Base-by-base conservation (phyloP, 257 asterid genomes). In the Nicotiana undulata region DNA sequence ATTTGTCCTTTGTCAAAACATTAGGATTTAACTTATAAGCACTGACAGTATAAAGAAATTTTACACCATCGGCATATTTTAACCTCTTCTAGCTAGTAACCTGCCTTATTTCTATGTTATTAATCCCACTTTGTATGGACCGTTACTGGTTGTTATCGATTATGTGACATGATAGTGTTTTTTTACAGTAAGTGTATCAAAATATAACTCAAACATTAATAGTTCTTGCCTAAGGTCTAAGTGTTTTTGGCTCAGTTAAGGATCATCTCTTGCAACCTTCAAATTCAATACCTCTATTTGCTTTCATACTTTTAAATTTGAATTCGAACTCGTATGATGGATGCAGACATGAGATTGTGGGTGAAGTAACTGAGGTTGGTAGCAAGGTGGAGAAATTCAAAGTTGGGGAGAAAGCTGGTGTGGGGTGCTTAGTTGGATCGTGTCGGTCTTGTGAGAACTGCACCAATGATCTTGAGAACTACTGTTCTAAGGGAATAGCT, bases 401-500 rank as follows among this genome's bases (percentile, higher is more conserved):
- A 75, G 87, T 81, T 11, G 91, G 91, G 32, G 88, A 88, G 52
- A 84, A 79, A 56, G 91, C 81, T 2, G 91, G 91, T 13, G 84
- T 88, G 0, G 91, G 91, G 10, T 76, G 85, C 77, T 18, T 86
- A 13, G 83, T 83, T n/a, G 87, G 86, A 29, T 88, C 91, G 0
- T 88, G 91, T 34, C 81, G 85, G 26, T 24, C 76, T 1, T 88
- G 91, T 37, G 86, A 88, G 3, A 63, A 79, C 59, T 88, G 91
- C 20, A 8, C 37, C 0, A 76, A 81, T 4, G 81, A 82, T 58
- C 81, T 88, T 0, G 91, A 88, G 32, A 75, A 52, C n/a, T 63
- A 83, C 31, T 83, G 86, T 34, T 63, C 79, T 2, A 29, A 52
- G 3, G 4, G 13, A 5, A 65, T 52, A 26, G 22, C 13, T 2